Evolutionary conservation across 495 filamentous ascomycete species (phyloP), one percentile per base, ranked within the genome.

Genomic region (Penicillium diatomitis): DNA sequence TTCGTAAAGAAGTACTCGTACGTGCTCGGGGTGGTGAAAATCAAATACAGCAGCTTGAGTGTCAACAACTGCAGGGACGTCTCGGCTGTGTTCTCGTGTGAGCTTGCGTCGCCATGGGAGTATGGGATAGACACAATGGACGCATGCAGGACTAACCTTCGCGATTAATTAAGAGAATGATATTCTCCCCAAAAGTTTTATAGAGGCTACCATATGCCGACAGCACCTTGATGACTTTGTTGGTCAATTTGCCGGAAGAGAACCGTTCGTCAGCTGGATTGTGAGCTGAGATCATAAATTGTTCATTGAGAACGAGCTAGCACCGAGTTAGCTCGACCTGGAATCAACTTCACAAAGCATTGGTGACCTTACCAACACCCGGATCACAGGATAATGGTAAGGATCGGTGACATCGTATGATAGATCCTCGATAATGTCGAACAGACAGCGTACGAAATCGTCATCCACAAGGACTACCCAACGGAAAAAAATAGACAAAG

Each of bases 1-100:
- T 98, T 98, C 12, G 88, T 95, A 60, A 96, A 98, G 65, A 98
- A 98, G 65, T 97, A 98, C 64, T 98, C 92, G 65, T 90, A 85
- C 1, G 94, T 98, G 30, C 85, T 79, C 4, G 80, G 78, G 8
- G 88, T 96, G 7, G 89, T 95, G 68, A 97, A 97, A 7, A 97
- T 78, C 37, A 98, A 80, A 65, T 95, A 98, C 30, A 98, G 74
- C 11, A 96, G 80, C 61, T 98, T 98, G 39, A 98, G 77, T 45
- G 96, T 97, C 4, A 98, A 78, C 11, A 98, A 80, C 63, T 98
- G 92, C 31, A 95, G 77, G 4, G 87, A 88, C 4, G 90, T 92
- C 61, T 96, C 90, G 43, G 72, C 78, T 81, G 44, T 49, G 20
- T 20, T 20, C 20, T 20, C 20, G 20, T 20, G 20, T 20, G 20